phyloP scores from a whole-genome alignment of 306 rosid species.

The Glycyrrhiza uralensis region DNA sequence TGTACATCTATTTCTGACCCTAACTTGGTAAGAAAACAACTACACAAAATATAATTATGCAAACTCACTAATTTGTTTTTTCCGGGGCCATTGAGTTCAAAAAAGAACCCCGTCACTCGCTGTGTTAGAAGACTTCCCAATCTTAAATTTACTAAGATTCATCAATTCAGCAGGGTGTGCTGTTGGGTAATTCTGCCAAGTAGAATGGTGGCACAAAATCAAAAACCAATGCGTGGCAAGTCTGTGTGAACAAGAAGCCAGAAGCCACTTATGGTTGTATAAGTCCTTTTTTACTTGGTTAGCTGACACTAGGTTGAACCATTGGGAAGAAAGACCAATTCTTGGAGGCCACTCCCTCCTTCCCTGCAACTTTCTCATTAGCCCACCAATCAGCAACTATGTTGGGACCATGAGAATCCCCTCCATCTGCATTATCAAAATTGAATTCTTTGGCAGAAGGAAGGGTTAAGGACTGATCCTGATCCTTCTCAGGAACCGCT shows the following conservation, averaged over 20 bases:
- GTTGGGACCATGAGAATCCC: constrained; percentile 49
- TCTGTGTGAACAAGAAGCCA: constrained; percentile 28
- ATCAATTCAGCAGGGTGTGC: constrained; percentile 26
- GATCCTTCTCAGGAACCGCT: constrained; percentile 44
- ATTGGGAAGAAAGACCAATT: constrained; percentile 86
- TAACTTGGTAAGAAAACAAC: constrained; percentile 22
- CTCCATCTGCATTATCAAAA: constrained; percentile 74
- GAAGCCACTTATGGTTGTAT: not conserved
- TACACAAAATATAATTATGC: constrained; percentile 4
- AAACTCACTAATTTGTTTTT: constrained; percentile 13
- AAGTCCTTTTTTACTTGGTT: constrained; percentile 26
- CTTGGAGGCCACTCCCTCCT: constrained; percentile 44
- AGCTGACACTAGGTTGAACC: constrained; percentile 63
- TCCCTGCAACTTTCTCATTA: constrained; percentile 65
- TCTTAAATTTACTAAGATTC: constrained; percentile 29
- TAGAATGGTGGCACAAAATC: constrained; percentile 22
- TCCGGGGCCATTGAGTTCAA: constrained; percentile 30
- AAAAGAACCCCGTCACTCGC: constrained; percentile 38
- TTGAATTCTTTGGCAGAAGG: constrained; percentile 80
- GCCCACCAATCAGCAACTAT: constrained; percentile 87
- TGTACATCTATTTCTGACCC: constrained; percentile 28
- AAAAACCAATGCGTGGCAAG: constrained; percentile 23
- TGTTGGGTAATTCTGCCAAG: constrained; percentile 7
- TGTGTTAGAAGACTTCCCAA: constrained; percentile 36
- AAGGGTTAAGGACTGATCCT: constrained; percentile 48